Evolutionary conservation across 2,329 filamentous ascomycete genomes (phyloP).

Genomic region (Fusarium sp.): DNA sequence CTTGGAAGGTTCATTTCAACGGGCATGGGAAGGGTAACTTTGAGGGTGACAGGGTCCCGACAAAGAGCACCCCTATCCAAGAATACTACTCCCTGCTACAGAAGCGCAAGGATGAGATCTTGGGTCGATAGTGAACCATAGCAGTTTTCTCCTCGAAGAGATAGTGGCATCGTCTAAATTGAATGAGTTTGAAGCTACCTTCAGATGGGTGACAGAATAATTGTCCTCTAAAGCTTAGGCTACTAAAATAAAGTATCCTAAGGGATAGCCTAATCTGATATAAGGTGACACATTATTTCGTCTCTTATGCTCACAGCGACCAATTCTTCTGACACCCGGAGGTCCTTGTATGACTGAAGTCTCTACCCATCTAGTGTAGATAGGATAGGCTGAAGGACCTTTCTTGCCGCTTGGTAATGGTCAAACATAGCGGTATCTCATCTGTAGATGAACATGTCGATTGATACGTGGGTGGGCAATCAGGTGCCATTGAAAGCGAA

Average conservation of each 20-base stretch:
- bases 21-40: constrained; percentile 52
- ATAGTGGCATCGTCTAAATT: background rate
- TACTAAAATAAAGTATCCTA: background rate
- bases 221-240: background rate
- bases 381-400: background rate
- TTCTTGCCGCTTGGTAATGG: constrained; percentile 5
- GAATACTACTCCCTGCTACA: constrained; percentile 52
- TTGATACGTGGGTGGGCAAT: background rate
- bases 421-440: background rate
- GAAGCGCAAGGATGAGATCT: constrained; percentile 49
- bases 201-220: background rate
- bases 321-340: background rate
- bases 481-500: background rate
- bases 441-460: background rate
- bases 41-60: constrained; percentile 48
- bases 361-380: background rate
- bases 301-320: background rate
- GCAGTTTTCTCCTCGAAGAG: background rate
- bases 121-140: constrained; percentile 4
- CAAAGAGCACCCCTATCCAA: constrained; percentile 43
- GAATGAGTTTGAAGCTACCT: background rate
- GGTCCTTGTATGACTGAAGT: background rate
- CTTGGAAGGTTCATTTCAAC: constrained; percentile 55
- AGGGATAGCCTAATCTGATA: background rate
- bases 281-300: background rate